phyloP scores from a whole-genome alignment of 345 rosid species.

The Salix purpurea region DNA sequence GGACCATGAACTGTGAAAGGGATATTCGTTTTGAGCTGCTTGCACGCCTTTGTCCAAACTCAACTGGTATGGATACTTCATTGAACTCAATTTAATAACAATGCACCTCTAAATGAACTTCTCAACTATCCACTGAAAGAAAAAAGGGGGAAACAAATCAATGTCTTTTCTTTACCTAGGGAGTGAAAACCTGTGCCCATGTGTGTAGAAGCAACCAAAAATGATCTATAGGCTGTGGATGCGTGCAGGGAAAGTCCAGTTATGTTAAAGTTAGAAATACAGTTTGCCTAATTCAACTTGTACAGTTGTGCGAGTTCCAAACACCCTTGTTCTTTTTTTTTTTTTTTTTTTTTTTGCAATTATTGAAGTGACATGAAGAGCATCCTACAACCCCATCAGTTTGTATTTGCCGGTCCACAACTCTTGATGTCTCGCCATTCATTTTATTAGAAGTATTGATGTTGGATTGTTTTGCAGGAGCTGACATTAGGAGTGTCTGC shows the following conservation, averaged over 20 bases:
- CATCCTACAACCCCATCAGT: background rate
- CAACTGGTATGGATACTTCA: conserved; percentile 51
- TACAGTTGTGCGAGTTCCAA: background rate
- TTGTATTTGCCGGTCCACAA: background rate
- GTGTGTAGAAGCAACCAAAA: background rate
- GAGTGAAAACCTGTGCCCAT: background rate
- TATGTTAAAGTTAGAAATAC: too few relatives aligned
- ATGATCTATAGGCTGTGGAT: background rate
- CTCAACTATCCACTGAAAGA: too few relatives aligned
- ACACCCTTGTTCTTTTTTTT: background rate
- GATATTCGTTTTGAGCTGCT: conserved; percentile 92
- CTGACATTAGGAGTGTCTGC: conserved; percentile 93
- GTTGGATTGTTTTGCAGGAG: conserved; percentile 45
- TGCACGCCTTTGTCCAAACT: conserved; percentile 88
- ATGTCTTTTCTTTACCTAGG: background rate
- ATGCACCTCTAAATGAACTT: background rate
- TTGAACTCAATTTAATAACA: background rate
- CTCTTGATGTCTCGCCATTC: background rate
- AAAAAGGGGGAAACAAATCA: too few relatives aligned
- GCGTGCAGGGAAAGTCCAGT: too few relatives aligned
- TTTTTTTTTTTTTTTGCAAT: background rate
- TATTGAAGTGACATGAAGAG: background rate
- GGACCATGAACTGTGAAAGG: conserved; percentile 91
- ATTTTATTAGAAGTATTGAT: background rate
- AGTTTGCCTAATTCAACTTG: too few relatives aligned